Percentiles rank a stretch among this genome's conserved stretches.
phyloP scores from a whole-genome alignment of 2,329 filamentous ascomycete genomes.

The Pyrenophora tritici-repentis region DNA sequence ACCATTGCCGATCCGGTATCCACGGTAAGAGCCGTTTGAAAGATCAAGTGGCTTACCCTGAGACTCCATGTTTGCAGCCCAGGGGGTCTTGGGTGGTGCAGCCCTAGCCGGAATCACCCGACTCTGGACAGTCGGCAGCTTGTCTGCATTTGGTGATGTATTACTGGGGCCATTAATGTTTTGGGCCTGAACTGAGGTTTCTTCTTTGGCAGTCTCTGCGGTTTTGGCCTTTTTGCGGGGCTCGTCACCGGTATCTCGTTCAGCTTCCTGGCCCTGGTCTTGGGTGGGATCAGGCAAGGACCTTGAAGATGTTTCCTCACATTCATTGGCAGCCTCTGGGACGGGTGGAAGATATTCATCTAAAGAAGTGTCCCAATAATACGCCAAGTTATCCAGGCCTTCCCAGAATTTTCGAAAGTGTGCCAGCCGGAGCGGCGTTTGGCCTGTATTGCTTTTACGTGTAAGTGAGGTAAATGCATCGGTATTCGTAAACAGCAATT shows the following conservation, averaged over 20 bases:
- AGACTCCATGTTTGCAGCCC: slow-evolving; percentile 25
- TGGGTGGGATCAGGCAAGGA: slow-evolving; percentile 4
- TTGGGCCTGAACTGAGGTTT: slow-evolving; percentile 14
- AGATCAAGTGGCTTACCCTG: slow-evolving; percentile 30
- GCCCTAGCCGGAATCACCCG: slow-evolving; percentile 34
- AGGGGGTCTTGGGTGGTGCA: slow-evolving; percentile 37
- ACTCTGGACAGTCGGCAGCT: slow-evolving; percentile 25
- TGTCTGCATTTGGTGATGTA: slow-evolving; percentile 9
- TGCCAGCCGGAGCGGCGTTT: slow-evolving; percentile 56
- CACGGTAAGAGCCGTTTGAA: slow-evolving; percentile 56
- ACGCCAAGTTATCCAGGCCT: slow-evolving; percentile 62
- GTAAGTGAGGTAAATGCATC: slow-evolving; percentile 62
- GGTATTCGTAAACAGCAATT: slow-evolving; percentile 61
- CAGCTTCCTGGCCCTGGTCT: slow-evolving; percentile 8
- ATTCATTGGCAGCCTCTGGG: slow-evolving; percentile 13
- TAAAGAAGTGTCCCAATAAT: slow-evolving; percentile 66
- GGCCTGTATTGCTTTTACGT: slow-evolving; percentile 53
- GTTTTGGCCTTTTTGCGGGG: slow-evolving; percentile 49
- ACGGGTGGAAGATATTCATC: slow-evolving; percentile 58
- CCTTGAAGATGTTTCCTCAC: slow-evolving; percentile 4
- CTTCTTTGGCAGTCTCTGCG: slow-evolving; percentile 27
- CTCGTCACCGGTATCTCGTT: slow-evolving; percentile 27
- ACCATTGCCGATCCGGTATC: slow-evolving; percentile 62
- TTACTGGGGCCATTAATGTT: slow-evolving; percentile 15
- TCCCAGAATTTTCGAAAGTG: slow-evolving; percentile 66